These are phyloP conservation scores for Pichia sp. DNA, from an alignment of 1,139 yeast species.

Conservation along the genomic window DNA sequence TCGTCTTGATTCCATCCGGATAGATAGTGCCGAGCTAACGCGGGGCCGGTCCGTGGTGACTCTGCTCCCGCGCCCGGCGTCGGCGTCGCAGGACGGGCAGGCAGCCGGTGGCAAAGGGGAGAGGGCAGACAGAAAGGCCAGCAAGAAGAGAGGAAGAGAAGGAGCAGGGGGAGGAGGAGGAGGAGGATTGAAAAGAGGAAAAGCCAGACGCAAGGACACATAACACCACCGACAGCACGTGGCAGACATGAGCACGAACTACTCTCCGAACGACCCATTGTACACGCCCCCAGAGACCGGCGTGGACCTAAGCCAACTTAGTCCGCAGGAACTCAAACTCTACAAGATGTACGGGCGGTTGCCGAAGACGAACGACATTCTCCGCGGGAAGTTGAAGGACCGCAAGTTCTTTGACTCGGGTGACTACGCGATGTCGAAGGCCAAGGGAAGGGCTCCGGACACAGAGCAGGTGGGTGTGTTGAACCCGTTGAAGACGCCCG, in stretches of 20 bases:
- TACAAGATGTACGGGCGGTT: constrained; percentile 82
- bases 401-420: constrained; percentile 96
- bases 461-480: constrained; percentile 28
- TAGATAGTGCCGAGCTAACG: neutral
- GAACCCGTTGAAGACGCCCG: constrained; percentile 31
- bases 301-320: constrained; percentile 51
- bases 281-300: constrained; percentile 24
- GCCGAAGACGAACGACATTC: constrained; percentile 80
- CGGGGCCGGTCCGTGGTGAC: constrained; percentile 2
- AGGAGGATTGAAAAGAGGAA: too few relatives aligned
- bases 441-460: constrained; percentile 28
- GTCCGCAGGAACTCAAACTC: constrained; percentile 66
- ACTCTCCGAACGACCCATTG: constrained; percentile 29
- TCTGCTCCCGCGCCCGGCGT: neutral
- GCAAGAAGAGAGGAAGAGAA: neutral
- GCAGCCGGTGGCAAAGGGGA: constrained; percentile 2
- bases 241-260: constrained; percentile 7
- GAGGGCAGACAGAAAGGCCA: neutral
- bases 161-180: neutral
- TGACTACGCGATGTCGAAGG: constrained; percentile 91
- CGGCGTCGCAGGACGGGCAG: neutral
- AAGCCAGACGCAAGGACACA: too few relatives aligned
- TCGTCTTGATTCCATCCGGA: neutral
- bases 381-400: constrained; percentile 76
- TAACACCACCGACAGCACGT: too few relatives aligned